Evolutionary conservation across 129 eudicot genomes (phyloP), one percentile per base, ranked within the genome.

Genomic region (Artemisia annua): DNA sequence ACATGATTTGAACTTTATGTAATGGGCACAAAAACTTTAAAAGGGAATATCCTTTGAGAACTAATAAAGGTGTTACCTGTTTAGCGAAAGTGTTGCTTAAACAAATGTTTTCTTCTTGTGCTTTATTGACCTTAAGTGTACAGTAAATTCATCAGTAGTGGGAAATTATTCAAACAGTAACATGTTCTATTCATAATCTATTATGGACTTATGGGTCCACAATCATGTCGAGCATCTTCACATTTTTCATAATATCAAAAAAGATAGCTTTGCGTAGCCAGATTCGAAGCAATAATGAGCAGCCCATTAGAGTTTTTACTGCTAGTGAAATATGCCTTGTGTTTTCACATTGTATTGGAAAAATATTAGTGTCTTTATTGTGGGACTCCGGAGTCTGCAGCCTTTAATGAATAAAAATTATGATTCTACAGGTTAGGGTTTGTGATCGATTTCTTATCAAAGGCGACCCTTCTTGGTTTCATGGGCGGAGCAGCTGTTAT

Each of bases 401-500:
- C 43, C 43, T 35, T 35, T 35, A 35, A 35, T 6, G 43, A 35
- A 35, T 35, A 26, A 22, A 61, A 26, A 2, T 4, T 28, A 39
- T 22, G 12, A 2, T 39, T 75, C 78, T 70, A 51, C 96, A 95
- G 99, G 88, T 80, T 95, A 56, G 99, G 99, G 73, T 95, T 95
- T 48, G 83, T 95, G 5, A 95, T 95, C 11, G 99, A 95, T 88
- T 95, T 95, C 80, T 85, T 95, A 71, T 95, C 99, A 0, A 91
- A 88, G 78, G 99, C 99, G 63, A 95, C 99, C 43, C 87, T 95
- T 26, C 75, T 95, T 24, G 99, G 99, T 20, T 95, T 95, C 90
- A 95, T 88, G 99, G 99, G 88, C 19, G 99, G 99, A 44, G 97
- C 99, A 18, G 99, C 99, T 30, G 85, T 95, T 49, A 95, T 95